Conservation (phyloP, 2,329 filamentous ascomycete species). For the Emergomyces pasteurianus region DNA sequence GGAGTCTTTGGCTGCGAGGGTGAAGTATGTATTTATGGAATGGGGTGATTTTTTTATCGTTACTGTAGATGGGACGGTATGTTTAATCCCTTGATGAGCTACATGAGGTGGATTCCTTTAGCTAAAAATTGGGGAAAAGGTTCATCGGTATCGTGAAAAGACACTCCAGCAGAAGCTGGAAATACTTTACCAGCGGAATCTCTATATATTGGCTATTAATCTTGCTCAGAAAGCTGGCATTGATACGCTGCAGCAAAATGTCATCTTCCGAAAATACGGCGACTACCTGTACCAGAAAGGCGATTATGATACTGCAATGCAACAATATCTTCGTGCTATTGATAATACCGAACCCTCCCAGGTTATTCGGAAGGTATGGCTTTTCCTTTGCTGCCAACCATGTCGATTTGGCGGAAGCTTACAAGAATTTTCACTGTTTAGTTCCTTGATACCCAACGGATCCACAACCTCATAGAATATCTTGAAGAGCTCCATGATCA, state of each 20-base stretch:
- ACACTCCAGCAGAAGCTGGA: constrained; percentile 81
- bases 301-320: constrained; percentile 97
- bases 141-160: constrained; percentile 84
- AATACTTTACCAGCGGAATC: constrained; percentile 83
- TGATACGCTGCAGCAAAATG: constrained; percentile 68
- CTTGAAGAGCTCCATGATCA: constrained; percentile 93
- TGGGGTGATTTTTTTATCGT: constrained; percentile 92
- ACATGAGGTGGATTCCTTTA: neutral
- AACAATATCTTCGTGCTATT: constrained; percentile 91
- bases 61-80: constrained; percentile 80
- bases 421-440: constrained; percentile 22
- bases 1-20: constrained; percentile 68
- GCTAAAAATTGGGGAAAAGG: constrained; percentile 33
- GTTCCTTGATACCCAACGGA: constrained; percentile 93
- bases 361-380: constrained; percentile 70
- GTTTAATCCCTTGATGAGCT: constrained; percentile 8
- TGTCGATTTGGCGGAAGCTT: constrained; percentile 9
- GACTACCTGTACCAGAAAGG: constrained; percentile 91
- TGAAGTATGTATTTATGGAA: constrained; percentile 68
- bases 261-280: constrained; percentile 86
- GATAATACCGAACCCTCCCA: constrained; percentile 94
- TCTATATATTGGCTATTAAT: constrained; percentile 84
- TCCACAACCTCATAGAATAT: constrained; percentile 95
- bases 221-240: constrained; percentile 81
- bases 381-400: constrained; percentile 29